Evolutionary conservation across 352 stramenopile genomes (phyloP), one percentile per base, ranked within the genome.

Genomic region (Pythium chondricola): DNA sequence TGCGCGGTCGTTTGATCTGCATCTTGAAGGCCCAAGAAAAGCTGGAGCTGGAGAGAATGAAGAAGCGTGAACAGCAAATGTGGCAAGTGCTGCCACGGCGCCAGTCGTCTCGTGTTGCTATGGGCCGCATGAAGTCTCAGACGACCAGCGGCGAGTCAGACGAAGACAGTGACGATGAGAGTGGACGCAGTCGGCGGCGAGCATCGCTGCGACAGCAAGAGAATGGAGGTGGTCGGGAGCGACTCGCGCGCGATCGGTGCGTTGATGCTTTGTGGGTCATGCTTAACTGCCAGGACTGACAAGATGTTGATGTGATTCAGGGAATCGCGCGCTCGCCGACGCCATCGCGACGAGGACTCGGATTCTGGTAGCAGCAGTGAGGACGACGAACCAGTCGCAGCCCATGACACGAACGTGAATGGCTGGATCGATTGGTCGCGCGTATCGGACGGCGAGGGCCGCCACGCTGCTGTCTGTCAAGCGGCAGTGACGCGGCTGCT

Each of bases 21-120:
- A 85, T 94, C 43, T 38, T 89, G 26, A 94, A 94, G 54, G 62
- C 64, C 18, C 69, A 89, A 60, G 80, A 92, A 44, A 85, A 82
- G 40, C 49, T 78, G 20, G 70, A 90, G 26, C 60, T 80, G 17
- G 58, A 89, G 56, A 54, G 70, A 17, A 52, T 63, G 9, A 87
- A 86, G 45, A 79, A 87, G 42, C 77, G 82, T 33, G 75, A 89
- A 41, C 55, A 87, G 13, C 70, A 66, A 9, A 60, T 67, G 8
- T 92, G 74, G 76, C 81, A 92, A 47, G 72, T 86, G 24, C 51
- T 94, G 26, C 80, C 83, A n/a, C 71, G 80, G 2, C 70, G 83
- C 8, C 75, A 90, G 48, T 94, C 83, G 21, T 94, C 83, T 26
- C 78, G 83, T 8, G 85, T 92, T 24, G 83, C 83, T 20, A 90